Evolutionary conservation across 352 stramenopile species (phyloP), one percentile per base, ranked within the genome.

Genomic region (Blastocystis sp.): DNA sequence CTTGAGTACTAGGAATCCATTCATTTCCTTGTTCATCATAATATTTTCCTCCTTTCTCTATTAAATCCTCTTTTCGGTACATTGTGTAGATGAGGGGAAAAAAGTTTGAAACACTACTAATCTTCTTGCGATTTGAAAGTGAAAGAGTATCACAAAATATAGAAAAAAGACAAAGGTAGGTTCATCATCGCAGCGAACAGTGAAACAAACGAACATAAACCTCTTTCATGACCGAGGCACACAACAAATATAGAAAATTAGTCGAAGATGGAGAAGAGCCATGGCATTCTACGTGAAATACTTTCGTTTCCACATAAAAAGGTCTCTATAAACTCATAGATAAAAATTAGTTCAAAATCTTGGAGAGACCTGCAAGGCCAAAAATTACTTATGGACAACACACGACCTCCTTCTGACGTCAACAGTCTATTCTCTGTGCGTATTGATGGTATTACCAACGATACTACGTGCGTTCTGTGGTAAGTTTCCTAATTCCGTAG

Each of bases 21-120:
- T 66, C 73, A 37, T 85, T 68, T 45, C 73, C 73, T 43, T 69
- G 30, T 39, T 85, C 73, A 45, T 85, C 73, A n/a, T 85, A 59
- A 59, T 68, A 68, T 24, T 68, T 24, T 68, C 59, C 59, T 16
- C 18, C 26, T 24, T 16, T 68, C 26, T 39, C 59, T 16, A 30
- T 68, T 11, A 37, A 39, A 68, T 37, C 20, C n/a, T 37, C 20
- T 16, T 34, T 68, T 2, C 26, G 20, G 59, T 24, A 68, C 26
- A 68, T 68, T 24, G 13, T 30, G n/a, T 16, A 68, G n/a, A 68
- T 16, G 20, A 24, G 11, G 37, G 59, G 37, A 68, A 16, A 39
- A 20, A 68, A 68, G n/a, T 62, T 62, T 24, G 53, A 62, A 24
- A 24, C 53, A 62, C n/a, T 1, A 62, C 53, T 34, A 34, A 34